Evolutionary conservation across 108 stramenopile species (phyloP).

Genomic region (Fistulifera solaris): DNA sequence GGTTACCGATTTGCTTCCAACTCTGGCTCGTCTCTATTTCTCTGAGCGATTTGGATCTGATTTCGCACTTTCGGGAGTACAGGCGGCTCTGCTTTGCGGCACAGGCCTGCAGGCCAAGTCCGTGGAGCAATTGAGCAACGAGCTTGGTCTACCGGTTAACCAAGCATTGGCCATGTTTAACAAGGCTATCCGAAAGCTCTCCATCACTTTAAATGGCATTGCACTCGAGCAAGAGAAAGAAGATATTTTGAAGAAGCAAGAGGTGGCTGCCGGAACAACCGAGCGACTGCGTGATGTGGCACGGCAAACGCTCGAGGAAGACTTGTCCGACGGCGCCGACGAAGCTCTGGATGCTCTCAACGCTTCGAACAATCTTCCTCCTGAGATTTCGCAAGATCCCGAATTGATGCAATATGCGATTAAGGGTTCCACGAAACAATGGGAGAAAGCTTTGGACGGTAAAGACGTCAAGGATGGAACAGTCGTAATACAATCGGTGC

Average conservation of each 20-base stretch:
- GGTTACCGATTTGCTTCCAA: constrained; percentile 92
- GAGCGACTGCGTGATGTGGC: constrained; percentile 59
- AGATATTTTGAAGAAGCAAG: constrained; percentile 27
- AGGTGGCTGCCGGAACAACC: constrained; percentile 7
- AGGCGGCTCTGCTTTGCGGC: constrained; percentile 83
- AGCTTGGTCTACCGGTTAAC: constrained; percentile 83
- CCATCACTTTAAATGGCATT: constrained; percentile 61
- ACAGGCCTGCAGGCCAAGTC: constrained; percentile 80
- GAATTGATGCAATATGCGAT: constrained; percentile 79
- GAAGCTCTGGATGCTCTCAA: constrained; percentile 47
- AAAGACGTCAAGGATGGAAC: constrained; percentile 36
- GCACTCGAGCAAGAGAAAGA: constrained; percentile 71
- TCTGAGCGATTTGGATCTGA: constrained; percentile 65
- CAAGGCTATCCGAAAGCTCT: constrained; percentile 88
- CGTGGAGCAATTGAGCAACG: constrained; percentile 69
- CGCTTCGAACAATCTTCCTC: constrained; percentile 18
- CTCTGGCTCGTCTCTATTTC: constrained; percentile 86
- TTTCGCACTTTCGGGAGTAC: constrained; percentile 79
- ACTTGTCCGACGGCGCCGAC: constrained; percentile 54
- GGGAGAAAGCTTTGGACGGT: constrained; percentile 64
- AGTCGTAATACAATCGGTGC: constrained; percentile 28
- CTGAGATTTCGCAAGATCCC: constrained; percentile 55
- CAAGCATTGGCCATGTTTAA: constrained; percentile 96
- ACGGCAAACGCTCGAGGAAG: constrained; percentile 70
- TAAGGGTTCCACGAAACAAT: constrained; percentile 76